These are phyloP conservation scores for Forsythia viridissima DNA, from an alignment of 257 asterid genomes.

Conservation along the genomic window DNA sequence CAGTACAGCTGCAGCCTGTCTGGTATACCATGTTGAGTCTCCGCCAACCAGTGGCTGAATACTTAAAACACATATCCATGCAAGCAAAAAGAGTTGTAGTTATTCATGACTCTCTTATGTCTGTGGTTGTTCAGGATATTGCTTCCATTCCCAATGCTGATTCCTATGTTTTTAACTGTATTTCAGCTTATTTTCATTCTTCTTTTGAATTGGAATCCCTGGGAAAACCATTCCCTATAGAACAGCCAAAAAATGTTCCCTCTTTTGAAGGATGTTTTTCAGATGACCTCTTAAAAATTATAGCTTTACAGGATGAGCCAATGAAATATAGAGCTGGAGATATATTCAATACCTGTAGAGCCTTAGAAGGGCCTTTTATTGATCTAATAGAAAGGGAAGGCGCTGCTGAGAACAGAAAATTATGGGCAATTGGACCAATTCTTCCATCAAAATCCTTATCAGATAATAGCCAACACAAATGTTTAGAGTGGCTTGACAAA, in stretches of 20 bases:
- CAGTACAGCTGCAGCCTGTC: slow-evolving; percentile 31
- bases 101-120: no score
- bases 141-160: slow-evolving; percentile 13
- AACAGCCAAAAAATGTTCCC: slow-evolving; percentile 11
- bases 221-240: neutral
- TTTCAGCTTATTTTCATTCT: slow-evolving; percentile 24
- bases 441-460: neutral
- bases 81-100: no score
- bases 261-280: slow-evolving; percentile 1
- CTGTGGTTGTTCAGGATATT: no score
- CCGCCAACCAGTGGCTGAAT: no score
- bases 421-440: no score
- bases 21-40: slow-evolving; percentile 9
- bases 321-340: no score
- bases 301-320: neutral
- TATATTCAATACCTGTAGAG: no score
- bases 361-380: no score
- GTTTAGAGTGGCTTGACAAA: slow-evolving; percentile 40
- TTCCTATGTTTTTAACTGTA: slow-evolving; percentile 31
- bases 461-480: slow-evolving; percentile 7
- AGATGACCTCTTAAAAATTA: neutral
- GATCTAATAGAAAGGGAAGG: no score
- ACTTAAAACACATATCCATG: no score
- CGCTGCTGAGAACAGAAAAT: no score
- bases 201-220: neutral